phyloP scores from a whole-genome alignment of 176 grass and related monocot genomes.

The Zoysia japonica region DNA sequence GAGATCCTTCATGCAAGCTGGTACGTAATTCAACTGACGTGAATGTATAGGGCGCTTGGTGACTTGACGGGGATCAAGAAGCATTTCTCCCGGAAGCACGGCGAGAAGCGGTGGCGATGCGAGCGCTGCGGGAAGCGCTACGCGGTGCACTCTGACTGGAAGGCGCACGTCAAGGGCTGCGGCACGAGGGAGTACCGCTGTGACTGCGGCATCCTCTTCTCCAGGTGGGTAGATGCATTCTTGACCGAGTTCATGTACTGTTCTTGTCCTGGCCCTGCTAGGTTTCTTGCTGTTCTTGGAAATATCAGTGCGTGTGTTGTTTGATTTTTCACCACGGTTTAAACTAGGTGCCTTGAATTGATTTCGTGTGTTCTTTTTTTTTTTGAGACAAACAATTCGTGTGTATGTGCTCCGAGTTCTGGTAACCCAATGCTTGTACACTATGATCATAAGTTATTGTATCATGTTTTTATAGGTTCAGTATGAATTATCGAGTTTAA shows the following conservation, averaged over 20 bases:
- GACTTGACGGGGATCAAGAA: slow-evolving; percentile 97
- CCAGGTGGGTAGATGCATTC: slow-evolving; percentile 47
- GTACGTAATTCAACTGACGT: too few species aligned
- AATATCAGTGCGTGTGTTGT: neutral
- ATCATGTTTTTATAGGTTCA: neutral
- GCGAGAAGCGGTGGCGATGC: slow-evolving; percentile 95
- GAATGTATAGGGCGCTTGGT: slow-evolving; percentile 57
- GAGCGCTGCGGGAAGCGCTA: slow-evolving; percentile 89
- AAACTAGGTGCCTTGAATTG: neutral
- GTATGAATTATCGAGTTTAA: neutral
- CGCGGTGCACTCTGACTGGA: slow-evolving; percentile 98
- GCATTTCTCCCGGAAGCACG: slow-evolving; percentile 92
- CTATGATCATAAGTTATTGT: neutral
- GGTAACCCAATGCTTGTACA: neutral
- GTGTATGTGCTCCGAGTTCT: neutral
- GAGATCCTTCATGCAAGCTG: too few species aligned
- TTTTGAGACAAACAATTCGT: neutral
- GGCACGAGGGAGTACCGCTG: slow-evolving; percentile 93
- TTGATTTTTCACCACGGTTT: neutral
- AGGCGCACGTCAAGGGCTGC: slow-evolving; percentile 91
- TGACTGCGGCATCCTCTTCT: slow-evolving; percentile 90
- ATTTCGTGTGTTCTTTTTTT: neutral
- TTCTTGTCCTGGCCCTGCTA: neutral
- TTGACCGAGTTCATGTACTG: neutral
- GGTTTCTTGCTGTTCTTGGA: neutral